Evolutionary conservation across 75 land plant genomes (phyloP), one percentile per base, ranked within the genome.

Genomic region (Sequoiadendron giganteum): DNA sequence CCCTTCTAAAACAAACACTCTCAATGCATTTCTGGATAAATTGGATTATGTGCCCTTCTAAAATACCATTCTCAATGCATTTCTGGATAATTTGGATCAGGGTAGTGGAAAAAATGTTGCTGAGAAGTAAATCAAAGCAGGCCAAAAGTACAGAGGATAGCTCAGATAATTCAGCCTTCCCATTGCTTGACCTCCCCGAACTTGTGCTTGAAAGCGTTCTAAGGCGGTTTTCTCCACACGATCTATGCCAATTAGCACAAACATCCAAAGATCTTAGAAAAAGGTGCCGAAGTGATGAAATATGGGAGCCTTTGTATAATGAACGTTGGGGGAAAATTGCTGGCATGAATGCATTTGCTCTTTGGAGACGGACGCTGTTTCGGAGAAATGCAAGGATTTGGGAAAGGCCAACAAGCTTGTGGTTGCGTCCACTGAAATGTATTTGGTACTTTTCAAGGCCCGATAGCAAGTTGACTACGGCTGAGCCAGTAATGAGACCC

Each of bases 121-220:
- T 85, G 75, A 19, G 68, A 32, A 72, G 32, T 43, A 58, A 88
- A 48, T 49, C 10, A 34, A 42, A 90, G 87, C 61, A 88, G 76
- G 89, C 47, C 72, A 89, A 90, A 36, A 89, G 85, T 54, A 88
- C 47, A 54, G 92, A 88, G 48, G 61, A 58, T 18, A 2, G 36
- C 2, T 88, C 85, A 36, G 55, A 56, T n/a, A 52, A 65, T 25
- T 65, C 70, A 65, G 70, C n/a, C 6, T 58, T 78, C 61, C 86
- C 93, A 2, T 48, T 93, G 34, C 85, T 92, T 19, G 93, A 92
- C 75, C 87, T 93, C 58, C 93, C 93, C 1, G 93, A 91, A 55
- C 91, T 93, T 45, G 91, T 88, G 15, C n/a, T 91, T 48, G 93
- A 93, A 21, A 88, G 72, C 55, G 86, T 93, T 42, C 86, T 93